phyloP scores from a whole-genome alignment of 2,329 filamentous ascomycete genomes.

The Diaporthe nobilis region DNA sequence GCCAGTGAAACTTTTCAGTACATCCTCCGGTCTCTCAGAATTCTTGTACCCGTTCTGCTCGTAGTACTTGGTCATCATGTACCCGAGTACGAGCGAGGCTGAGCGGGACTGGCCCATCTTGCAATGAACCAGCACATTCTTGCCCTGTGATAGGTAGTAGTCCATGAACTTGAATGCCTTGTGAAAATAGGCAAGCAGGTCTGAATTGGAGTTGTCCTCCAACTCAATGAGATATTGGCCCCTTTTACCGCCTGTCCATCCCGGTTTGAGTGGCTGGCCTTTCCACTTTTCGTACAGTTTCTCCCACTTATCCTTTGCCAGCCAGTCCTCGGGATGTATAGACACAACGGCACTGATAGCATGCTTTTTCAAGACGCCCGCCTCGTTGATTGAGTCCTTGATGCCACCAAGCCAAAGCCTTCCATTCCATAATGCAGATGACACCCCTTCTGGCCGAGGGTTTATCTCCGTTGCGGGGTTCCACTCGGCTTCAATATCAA shows the following conservation, averaged over 20 bases:
- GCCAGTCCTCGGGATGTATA: background rate
- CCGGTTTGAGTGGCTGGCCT: background rate
- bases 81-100: background rate
- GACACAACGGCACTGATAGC: background rate
- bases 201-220: background rate
- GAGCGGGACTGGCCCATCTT: slow-evolving; percentile 34
- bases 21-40: too few species aligned
- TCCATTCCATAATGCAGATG: background rate
- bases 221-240: background rate
- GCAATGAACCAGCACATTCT: slow-evolving; percentile 14
- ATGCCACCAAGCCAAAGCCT: slow-evolving; percentile 3
- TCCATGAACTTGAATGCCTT: background rate
- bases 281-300: background rate
- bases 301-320: background rate
- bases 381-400: background rate
- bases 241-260: too few species aligned
- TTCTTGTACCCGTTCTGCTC: background rate
- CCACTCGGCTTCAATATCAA: background rate
- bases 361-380: background rate
- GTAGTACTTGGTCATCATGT: background rate
- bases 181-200: background rate
- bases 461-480: background rate
- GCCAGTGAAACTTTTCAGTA: background rate
- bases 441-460: background rate
- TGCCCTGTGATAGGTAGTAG: background rate